Evolutionary conservation across 148 eudicot species (phyloP).

Genomic region (Persicaria maculosa): DNA sequence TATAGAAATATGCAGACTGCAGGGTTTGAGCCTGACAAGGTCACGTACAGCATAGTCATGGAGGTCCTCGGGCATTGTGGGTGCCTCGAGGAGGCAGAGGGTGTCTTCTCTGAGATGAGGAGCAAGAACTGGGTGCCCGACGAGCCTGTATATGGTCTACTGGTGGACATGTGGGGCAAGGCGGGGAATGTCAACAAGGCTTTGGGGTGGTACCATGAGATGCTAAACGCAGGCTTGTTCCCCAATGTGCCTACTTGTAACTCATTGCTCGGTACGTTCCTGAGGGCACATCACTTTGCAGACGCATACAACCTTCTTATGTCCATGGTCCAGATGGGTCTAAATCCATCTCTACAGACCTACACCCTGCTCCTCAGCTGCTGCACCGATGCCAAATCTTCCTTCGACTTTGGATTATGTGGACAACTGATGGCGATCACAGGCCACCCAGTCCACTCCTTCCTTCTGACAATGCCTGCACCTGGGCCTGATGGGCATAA

Average conservation of each 20-base stretch:
- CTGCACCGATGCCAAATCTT: slow-evolving; percentile 84
- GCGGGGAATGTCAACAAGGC: slow-evolving; percentile 84
- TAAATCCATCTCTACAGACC: slow-evolving; percentile 79
- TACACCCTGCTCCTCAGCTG: slow-evolving; percentile 89
- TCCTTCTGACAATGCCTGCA: slow-evolving; percentile 69
- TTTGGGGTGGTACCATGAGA: slow-evolving; percentile 80
- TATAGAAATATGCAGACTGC: slow-evolving; percentile 77
- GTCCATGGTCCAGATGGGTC: slow-evolving; percentile 69
- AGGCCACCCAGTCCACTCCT: slow-evolving; percentile 83
- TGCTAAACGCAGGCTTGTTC: slow-evolving; percentile 74
- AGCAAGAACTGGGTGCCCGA: slow-evolving; percentile 91
- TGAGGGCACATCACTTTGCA: slow-evolving; percentile 58
- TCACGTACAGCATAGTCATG: slow-evolving; percentile 94
- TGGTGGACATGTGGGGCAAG: slow-evolving; percentile 98
- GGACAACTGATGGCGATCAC: slow-evolving; percentile 83
- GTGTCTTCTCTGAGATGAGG: slow-evolving; percentile 73
- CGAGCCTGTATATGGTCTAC: slow-evolving; percentile 91
- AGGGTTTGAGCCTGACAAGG: slow-evolving; percentile 91
- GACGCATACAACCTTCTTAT: slow-evolving; percentile 76
- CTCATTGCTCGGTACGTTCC: slow-evolving; percentile 85
- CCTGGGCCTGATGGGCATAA: slow-evolving; percentile 89
- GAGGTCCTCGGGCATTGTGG: slow-evolving; percentile 98
- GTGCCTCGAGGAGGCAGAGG: slow-evolving; percentile 89
- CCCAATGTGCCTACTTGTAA: slow-evolving; percentile 96
- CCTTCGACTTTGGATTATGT: slow-evolving; percentile 71